Base-by-base conservation (phyloP, 129 eudicot genomes). In the Ambrosia trifida region DNA sequence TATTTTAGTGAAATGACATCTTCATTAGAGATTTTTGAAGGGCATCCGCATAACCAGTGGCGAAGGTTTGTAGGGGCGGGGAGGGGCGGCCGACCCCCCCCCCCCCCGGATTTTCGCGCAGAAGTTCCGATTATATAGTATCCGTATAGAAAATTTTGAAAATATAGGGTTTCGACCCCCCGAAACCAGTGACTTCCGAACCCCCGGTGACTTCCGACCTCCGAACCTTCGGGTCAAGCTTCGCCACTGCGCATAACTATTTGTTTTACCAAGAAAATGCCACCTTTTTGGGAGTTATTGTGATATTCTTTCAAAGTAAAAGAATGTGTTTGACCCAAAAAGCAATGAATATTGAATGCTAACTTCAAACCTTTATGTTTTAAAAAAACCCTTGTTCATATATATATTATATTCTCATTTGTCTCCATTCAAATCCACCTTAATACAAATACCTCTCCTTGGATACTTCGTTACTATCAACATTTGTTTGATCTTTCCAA, bases 391-490 rank as follows among this genome's bases (percentile, higher is more conserved):
- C 61, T 74, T 73, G 56, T 70, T 59, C 47, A 64, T 75, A n/a
- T n/a, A n/a, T 70, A 70, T 24, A 54, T 70, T 70, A 64, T 76
- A 58, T 81, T 56, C 33, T 41, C 64, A 33, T 77, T 81, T 75
- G 84, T 81, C 80, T 10, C 52, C 43, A 53, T 63, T 35, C 66
- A 28, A 38, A 51, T 69, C 72, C 32, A 20, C 49, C 32, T 56
- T 38, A 28, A 76, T 75, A 70, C 72, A 75, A 33, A 75, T 76
- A 75, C 58, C 73, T 56, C 73, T 64, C 78, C 45, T 70, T 35
- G 74, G 71, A 62, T 76, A 81, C 73, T 75, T 54, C 76, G 81
- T 69, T 62, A 74, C 52, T 50, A 74, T 68, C 76, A 75, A 58
- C 78, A 69, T 14, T 57, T 70, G 57, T 78, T 66, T 75, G 78